Evolutionary conservation across 1,139 yeast species (phyloP), one percentile per base, ranked within the genome.

Genomic region (Nakaseomyces nivariensis): DNA sequence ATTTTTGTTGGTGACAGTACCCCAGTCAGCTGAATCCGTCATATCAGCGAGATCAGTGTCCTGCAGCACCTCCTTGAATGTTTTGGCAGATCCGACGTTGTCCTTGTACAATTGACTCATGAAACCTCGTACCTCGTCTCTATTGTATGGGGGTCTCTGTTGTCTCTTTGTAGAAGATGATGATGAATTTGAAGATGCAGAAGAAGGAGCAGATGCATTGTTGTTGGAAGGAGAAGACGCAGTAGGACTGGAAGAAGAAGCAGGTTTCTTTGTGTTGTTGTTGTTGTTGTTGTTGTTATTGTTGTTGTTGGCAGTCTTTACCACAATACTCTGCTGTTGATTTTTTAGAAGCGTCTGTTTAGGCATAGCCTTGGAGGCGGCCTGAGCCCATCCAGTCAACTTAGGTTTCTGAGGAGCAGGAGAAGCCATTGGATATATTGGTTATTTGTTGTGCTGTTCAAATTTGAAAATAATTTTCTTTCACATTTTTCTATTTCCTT

Each of bases 351-450:
- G 7, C 42, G 33, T 33, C 32, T 45, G 48, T 45, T 54, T 53
- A 27, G 62, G 61, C 43, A 55, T 49, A n/a, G 61, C 53, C 49
- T 55, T 58, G 13, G 66, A 60, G n/a, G 66, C 66, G 29, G 65
- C 66, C 48, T 62, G 66, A 1, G 64, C 67, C 67, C 67, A 61
- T 3, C 65, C 64, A 10, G 64, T 60, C 45, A 61, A 51, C 48
- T 58, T 60, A 26, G 63, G 60, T 44, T 54, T 52, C 37, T 50
- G 50, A 9, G 46, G 38, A 34, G 48, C 49, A 6, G 53, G 41
- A 29, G 54, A 38, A 26, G 55, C 45, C 32, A 52, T 48, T 11
- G 47, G n/a, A 8, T 37, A 13, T 17, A 17, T 17, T 17, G 22
- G 22, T 17, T 17, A 2, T 17, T 17, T 17, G 22, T 17, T 17